Evolutionary conservation across 495 filamentous ascomycete species (phyloP).

Genomic region (Penicillium steckii): DNA sequence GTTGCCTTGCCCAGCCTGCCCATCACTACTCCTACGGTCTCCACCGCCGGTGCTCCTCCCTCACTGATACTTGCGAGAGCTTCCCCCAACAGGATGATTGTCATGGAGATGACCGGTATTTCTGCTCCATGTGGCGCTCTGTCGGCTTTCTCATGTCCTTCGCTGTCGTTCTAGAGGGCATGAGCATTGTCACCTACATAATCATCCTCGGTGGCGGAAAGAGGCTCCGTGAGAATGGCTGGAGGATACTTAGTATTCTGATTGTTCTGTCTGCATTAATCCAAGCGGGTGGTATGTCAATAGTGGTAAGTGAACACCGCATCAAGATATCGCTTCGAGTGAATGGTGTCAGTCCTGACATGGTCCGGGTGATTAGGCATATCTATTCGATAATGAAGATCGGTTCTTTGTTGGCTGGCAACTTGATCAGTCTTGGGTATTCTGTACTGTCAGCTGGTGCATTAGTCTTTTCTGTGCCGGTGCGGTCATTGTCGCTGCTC

Average conservation of each 20-base stretch:
- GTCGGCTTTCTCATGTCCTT: slow-evolving; percentile 86
- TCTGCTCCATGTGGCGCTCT: slow-evolving; percentile 90
- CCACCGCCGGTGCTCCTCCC: slow-evolving; percentile 74
- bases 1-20: slow-evolving; percentile 25
- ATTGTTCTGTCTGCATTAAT: slow-evolving; percentile 59
- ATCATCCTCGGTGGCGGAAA: slow-evolving; percentile 76
- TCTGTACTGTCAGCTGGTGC: slow-evolving; percentile 73
- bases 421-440: slow-evolving; percentile 72
- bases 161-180: slow-evolving; percentile 71
- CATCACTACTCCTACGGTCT: slow-evolving; percentile 74
- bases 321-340: not conserved
- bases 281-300: slow-evolving; percentile 68
- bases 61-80: slow-evolving; percentile 51
- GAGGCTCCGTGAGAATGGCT: slow-evolving; percentile 70
- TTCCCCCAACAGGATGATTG: slow-evolving; percentile 67
- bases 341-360: not conserved
- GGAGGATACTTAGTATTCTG: slow-evolving; percentile 68
- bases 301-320: slow-evolving; percentile 65
- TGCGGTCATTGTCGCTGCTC: slow-evolving; percentile 61
- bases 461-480: slow-evolving; percentile 60
- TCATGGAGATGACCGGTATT: slow-evolving; percentile 66
- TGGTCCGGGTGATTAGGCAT: slow-evolving; percentile 55
- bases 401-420: slow-evolving; percentile 85
- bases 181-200: slow-evolving; percentile 69
- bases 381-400: slow-evolving; percentile 80